phyloP scores from a whole-genome alignment of 2,329 filamentous ascomycete genomes.

The Neopestalotiopsis clavispora region DNA sequence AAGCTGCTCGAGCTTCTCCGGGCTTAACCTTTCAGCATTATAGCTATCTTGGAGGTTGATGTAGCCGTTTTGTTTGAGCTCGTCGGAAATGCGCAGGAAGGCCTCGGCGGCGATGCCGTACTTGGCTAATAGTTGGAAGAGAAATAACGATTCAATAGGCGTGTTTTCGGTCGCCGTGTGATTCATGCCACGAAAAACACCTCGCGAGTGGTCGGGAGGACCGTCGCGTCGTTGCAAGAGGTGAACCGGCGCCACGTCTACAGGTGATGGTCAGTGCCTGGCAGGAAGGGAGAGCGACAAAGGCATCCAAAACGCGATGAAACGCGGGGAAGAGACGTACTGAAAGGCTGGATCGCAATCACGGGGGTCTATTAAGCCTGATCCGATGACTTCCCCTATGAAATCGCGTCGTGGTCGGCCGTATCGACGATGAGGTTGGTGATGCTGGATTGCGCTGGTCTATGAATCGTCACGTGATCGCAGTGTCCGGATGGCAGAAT shows the following conservation, averaged over 20 bases:
- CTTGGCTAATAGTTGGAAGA: conserved; percentile 79
- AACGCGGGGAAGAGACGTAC: conserved; percentile 31
- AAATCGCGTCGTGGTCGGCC: conserved; percentile 26
- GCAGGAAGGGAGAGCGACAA: conserved; percentile 4
- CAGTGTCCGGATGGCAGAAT: conserved; percentile 10
- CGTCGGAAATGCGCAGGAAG: conserved; percentile 75
- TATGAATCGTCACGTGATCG: conserved; percentile 20
- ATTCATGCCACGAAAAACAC: conserved; percentile 61
- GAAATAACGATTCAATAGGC: conserved; percentile 81
- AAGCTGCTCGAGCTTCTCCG: conserved; percentile 78
- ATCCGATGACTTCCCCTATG: conserved; percentile 31
- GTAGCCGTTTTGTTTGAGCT: conserved; percentile 74
- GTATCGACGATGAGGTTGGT: conserved; percentile 32
- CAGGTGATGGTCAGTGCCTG: conserved; percentile 25
- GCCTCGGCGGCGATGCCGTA: conserved; percentile 68
- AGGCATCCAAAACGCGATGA: conserved; percentile 17
- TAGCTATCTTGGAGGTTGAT: conserved; percentile 74
- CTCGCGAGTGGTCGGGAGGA: conserved; percentile 62
- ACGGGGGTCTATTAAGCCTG: conserved; percentile 28
- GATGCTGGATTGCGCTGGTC: conserved; percentile 31
- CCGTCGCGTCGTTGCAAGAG: conserved; percentile 56
- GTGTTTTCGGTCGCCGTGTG: conserved; percentile 70
- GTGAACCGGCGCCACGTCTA: conserved; percentile 61
- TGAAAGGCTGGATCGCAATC: conserved; percentile 20
- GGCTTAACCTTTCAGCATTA: conserved; percentile 74